Percentiles rank a stretch among this genome's conserved stretches.
Evolutionary conservation across 225 moss, liverwort and hornwort species (phyloP).

Genomic region (Neckera pumila): DNA sequence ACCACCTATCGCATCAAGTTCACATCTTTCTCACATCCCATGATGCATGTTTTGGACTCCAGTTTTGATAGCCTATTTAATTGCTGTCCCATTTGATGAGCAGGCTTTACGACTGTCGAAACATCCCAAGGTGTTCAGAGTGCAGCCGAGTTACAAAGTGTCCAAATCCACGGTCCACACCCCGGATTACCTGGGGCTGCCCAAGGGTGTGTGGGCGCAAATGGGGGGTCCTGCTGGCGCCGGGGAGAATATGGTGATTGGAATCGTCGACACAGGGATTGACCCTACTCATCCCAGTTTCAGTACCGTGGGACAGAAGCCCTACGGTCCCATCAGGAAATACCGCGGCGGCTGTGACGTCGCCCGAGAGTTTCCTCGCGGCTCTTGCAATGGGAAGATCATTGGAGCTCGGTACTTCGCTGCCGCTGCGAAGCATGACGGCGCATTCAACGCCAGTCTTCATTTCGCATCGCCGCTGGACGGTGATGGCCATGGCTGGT

Average conservation of each 20-base stretch:
- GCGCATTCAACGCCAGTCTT: constrained; percentile 50
- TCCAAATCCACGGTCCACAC: constrained; percentile 39
- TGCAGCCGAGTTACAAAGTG: constrained; percentile 30
- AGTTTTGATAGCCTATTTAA: not conserved
- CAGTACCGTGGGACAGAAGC: constrained; percentile 19
- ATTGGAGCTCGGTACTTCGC: constrained; percentile 80
- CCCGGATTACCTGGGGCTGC: constrained; percentile 45
- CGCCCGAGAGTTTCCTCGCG: constrained; percentile 49
- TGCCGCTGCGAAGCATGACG: constrained; percentile 35
- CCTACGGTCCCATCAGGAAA: constrained; percentile 44
- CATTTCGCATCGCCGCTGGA: constrained; percentile 77
- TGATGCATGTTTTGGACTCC: not conserved
- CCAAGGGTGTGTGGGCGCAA: constrained; percentile 38
- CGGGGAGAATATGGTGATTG: constrained; percentile 55
- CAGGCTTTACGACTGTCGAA: constrained; percentile 15
- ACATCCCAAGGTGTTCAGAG: constrained; percentile 10
- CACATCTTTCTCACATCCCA: not conserved
- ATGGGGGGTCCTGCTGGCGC: constrained; percentile 40
- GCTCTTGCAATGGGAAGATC: constrained; percentile 84
- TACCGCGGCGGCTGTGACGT: constrained; percentile 49
- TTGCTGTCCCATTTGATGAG: not conserved
- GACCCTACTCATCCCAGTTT: constrained; percentile 75
- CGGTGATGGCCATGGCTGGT: constrained; percentile 91
- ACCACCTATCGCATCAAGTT: not conserved
- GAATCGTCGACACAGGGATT: constrained; percentile 54